Evolutionary conservation across 2,329 filamentous ascomycete genomes (phyloP).

Genomic region (Lasiodiplodia citricola): DNA sequence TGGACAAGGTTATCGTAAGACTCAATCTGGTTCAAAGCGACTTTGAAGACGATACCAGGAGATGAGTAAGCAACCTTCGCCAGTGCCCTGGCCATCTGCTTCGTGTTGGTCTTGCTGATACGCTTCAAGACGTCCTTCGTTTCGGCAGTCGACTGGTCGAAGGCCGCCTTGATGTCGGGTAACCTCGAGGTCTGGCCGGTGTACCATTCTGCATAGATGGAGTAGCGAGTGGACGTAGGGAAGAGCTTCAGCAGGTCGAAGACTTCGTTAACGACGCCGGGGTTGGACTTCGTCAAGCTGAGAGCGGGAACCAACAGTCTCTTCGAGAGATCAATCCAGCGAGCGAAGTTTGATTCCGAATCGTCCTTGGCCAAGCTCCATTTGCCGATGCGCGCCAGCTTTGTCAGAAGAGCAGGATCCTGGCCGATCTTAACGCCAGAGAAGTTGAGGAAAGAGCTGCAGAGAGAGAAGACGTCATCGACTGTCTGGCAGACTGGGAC

Average conservation of each 20-base stretch:
- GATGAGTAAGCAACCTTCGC: slow-evolving; percentile 92
- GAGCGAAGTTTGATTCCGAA: slow-evolving; percentile 71
- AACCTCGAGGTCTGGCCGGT: slow-evolving; percentile 76
- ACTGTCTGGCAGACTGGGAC: slow-evolving; percentile 88
- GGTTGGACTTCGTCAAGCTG: slow-evolving; percentile 84
- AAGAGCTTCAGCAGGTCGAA: slow-evolving; percentile 83
- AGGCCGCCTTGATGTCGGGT: slow-evolving; percentile 78
- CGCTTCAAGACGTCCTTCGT: slow-evolving; percentile 88
- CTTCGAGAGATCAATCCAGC: slow-evolving; percentile 86
- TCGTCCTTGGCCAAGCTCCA: slow-evolving; percentile 73
- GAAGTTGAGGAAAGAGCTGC: slow-evolving; percentile 80
- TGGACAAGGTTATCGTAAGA: slow-evolving; percentile 94
- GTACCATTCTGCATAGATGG: slow-evolving; percentile 93
- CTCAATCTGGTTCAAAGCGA: slow-evolving; percentile 89
- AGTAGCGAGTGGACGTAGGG: slow-evolving; percentile 77
- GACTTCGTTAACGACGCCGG: slow-evolving; percentile 82
- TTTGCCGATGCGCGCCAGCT: slow-evolving; percentile 83
- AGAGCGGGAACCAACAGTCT: slow-evolving; percentile 86
- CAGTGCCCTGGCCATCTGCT: slow-evolving; percentile 82
- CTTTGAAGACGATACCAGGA: slow-evolving; percentile 88
- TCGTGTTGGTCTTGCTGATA: slow-evolving; percentile 84
- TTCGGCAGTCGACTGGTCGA: slow-evolving; percentile 76
- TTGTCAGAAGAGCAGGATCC: slow-evolving; percentile 77
- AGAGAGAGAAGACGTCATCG: slow-evolving; percentile 88
- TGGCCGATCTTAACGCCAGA: slow-evolving; percentile 89